Conservation (phyloP, 1,284 basidiomycete species). For the Pseudozyma hubeiensis region DNA sequence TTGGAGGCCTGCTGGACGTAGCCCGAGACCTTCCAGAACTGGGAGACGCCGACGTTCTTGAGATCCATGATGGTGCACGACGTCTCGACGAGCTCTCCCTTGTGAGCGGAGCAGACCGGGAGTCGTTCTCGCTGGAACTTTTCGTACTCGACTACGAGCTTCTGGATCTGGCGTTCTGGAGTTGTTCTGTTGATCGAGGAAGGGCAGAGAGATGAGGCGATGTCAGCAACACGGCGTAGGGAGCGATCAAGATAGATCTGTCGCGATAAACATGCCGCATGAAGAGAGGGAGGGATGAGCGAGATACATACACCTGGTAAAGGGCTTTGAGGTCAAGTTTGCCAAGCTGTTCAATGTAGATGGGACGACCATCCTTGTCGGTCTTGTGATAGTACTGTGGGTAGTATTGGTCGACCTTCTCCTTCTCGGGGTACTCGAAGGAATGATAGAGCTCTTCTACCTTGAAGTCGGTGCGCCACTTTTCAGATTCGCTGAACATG, state of each 20-base stretch:
- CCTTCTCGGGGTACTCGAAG: conserved; percentile 89
- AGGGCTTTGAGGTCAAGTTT: conserved; percentile 84
- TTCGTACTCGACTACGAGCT: conserved; percentile 94
- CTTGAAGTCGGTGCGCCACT: conserved; percentile 90
- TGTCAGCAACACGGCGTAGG: not conserved
- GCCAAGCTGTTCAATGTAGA: conserved; percentile 94
- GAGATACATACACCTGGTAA: conserved; percentile 57
- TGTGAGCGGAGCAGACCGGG: conserved; percentile 80
- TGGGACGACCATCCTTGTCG: conserved; percentile 95
- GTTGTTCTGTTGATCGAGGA: conserved; percentile 75
- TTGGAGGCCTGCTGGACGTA: conserved; percentile 83
- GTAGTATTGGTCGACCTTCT: conserved; percentile 88
- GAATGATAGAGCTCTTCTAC: conserved; percentile 87
- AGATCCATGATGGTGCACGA: conserved; percentile 98
- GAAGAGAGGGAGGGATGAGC: not conserved
- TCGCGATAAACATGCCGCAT: too few relatives aligned
- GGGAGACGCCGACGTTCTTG: conserved; percentile 80
- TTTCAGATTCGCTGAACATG: conserved; percentile 85
- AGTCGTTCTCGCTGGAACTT: conserved; percentile 78
- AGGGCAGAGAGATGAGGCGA: not conserved
- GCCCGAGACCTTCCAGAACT: conserved; percentile 88
- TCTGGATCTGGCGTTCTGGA: conserved; percentile 86
- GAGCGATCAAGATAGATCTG: too few relatives aligned
- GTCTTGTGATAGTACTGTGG: conserved; percentile 95
- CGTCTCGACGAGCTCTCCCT: conserved; percentile 92